These are phyloP conservation scores for Nelumbo lutea DNA, from an alignment of 164 flowering plant genomes.

Conservation along the genomic window DNA sequence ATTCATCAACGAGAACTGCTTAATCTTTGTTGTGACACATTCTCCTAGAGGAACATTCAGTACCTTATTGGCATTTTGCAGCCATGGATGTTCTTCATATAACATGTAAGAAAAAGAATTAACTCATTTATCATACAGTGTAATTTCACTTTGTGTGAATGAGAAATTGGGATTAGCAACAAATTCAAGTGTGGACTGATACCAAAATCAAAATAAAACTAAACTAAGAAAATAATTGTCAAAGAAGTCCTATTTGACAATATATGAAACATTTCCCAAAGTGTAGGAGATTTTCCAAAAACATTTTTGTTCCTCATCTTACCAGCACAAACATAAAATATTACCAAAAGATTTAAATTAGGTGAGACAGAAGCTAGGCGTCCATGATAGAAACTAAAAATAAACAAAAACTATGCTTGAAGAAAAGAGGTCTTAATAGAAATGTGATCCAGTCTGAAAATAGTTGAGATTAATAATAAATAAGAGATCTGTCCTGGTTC, in stretches of 20 bases:
- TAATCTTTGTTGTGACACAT: conserved; percentile 56
- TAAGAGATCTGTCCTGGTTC: no score
- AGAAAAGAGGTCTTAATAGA: no score
- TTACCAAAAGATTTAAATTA: no score
- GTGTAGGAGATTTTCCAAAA: not conserved
- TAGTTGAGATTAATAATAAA: no score
- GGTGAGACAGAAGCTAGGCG: not conserved
- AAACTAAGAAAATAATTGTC: not conserved
- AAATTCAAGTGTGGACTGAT: no score
- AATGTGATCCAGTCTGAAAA: no score
- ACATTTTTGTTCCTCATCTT: not conserved
- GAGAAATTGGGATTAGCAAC: no score
- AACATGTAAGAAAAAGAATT: conserved; percentile 4
- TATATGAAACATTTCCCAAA: not conserved
- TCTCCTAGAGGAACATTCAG: conserved; percentile 58
- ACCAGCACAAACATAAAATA: not conserved
- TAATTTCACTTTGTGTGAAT: no score
- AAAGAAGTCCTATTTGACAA: not conserved
- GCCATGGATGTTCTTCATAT: conserved; percentile 57
- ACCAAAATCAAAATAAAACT: not conserved
- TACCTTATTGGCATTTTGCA: conserved; percentile 40
- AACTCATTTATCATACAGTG: not conserved
- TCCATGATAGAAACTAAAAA: not conserved
- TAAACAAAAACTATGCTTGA: no score
- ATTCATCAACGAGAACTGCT: conserved; percentile 77